A percentile compares a stretch with the other conserved stretches of the same genome.
Evolutionary conservation across 1,284 basidiomycete species (phyloP).

Genomic region (Phaffia rhodozyma): DNA sequence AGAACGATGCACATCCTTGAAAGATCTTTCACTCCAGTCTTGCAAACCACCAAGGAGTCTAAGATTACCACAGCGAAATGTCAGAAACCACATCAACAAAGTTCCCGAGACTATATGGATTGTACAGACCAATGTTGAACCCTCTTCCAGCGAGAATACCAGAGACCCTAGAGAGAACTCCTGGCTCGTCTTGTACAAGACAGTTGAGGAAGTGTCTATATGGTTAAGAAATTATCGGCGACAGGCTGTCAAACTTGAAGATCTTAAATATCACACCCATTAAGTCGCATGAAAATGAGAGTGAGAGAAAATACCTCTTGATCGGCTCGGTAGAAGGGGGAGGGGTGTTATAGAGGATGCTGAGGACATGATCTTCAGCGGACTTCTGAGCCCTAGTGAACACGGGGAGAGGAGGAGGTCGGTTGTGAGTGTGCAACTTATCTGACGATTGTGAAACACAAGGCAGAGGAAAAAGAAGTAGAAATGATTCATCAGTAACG

Average conservation of each 20-base stretch:
- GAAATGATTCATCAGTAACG: no score
- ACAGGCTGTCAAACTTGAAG: neutral
- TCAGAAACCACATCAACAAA: neutral
- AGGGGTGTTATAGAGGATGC: conserved; percentile 91
- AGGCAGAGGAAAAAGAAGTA: neutral
- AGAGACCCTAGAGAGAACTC: conserved; percentile 92
- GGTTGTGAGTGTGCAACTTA: conserved; percentile 30
- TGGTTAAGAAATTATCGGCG: neutral
- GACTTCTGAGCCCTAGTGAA: conserved; percentile 42
- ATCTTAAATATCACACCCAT: neutral
- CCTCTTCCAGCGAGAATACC: conserved; percentile 94
- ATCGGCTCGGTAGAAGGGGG: conserved; percentile 83
- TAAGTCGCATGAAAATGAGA: neutral
- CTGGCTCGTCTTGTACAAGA: conserved; percentile 98
- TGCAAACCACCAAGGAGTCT: conserved; percentile 96
- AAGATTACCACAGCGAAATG: conserved; percentile 18
- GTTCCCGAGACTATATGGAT: neutral
- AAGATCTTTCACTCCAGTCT: conserved; percentile 92
- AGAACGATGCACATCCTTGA: conserved; percentile 98
- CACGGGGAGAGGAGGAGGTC: conserved; percentile 30
- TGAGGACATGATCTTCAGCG: conserved; percentile 88
- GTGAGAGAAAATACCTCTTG: conserved; percentile 57
- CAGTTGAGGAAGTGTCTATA: conserved; percentile 88
- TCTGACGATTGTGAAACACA: conserved; percentile 23
- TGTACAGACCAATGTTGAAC: conserved; percentile 66